phyloP scores from a whole-genome alignment of 768 basidiomycete genomes.

The Strobilomyces dryophilus region DNA sequence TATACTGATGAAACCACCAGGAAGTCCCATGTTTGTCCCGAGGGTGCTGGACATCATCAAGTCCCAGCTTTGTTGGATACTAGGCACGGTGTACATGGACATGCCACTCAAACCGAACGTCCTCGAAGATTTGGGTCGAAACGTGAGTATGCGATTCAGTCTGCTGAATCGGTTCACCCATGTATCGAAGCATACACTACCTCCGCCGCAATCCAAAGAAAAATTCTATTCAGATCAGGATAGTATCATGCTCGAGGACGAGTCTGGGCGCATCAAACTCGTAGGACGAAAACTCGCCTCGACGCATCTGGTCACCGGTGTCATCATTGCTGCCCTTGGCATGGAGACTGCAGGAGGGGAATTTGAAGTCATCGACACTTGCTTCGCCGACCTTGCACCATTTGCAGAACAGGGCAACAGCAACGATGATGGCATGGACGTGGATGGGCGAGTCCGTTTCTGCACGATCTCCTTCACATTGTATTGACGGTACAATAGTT shows the following conservation, averaged over 20 bases:
- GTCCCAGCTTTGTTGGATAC: slow-evolving; percentile 80
- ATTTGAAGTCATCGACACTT: slow-evolving; percentile 90
- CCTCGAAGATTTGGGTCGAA: slow-evolving; percentile 89
- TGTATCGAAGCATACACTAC: slow-evolving; percentile 72
- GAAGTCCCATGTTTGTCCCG: slow-evolving; percentile 64
- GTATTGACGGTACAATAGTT: slow-evolving; percentile 8
- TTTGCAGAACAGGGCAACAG: slow-evolving; percentile 23
- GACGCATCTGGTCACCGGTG: slow-evolving; percentile 78
- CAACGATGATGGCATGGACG: slow-evolving; percentile 51
- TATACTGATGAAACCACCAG: slow-evolving; percentile 35
- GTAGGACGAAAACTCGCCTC: slow-evolving; percentile 68
- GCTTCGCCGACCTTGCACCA: slow-evolving; percentile 79
- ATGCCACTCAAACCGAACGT: slow-evolving; percentile 99
- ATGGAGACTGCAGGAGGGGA: slow-evolving; percentile 87
- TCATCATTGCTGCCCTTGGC: slow-evolving; percentile 86
- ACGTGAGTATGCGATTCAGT: slow-evolving; percentile 52
- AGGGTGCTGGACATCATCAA: slow-evolving; percentile 86
- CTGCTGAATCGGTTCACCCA: slow-evolving; percentile 2
- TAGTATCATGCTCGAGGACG: slow-evolving; percentile 88
- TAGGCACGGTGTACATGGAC: slow-evolving; percentile 97
- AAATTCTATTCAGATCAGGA: slow-evolving; percentile 81
- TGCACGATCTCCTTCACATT: slow-evolving; percentile 1
- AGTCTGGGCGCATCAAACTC: slow-evolving; percentile 86
- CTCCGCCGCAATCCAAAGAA: slow-evolving; percentile 68
- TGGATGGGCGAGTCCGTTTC: slow-evolving; percentile 48